Conservation (phyloP, 306 rosid genomes). For the Malus sylvestris region DNA sequence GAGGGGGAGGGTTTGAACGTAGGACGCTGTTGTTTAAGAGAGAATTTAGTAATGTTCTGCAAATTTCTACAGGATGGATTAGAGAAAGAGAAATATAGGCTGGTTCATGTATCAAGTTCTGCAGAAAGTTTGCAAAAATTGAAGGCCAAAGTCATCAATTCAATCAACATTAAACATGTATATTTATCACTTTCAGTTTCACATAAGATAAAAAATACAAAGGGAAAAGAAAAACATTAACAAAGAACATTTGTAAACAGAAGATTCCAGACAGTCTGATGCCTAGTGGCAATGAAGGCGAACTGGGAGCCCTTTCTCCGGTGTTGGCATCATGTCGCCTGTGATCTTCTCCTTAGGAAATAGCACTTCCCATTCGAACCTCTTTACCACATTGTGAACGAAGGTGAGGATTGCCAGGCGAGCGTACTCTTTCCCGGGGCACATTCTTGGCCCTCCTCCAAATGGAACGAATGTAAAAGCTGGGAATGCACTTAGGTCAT, state of each 20-base stretch:
- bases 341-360: conserved; percentile 19
- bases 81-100: no score
- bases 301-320: conserved; percentile 29
- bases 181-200: not conserved
- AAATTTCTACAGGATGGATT: no score
- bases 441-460: conserved; percentile 39
- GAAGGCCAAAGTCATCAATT: no score
- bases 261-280: not conserved
- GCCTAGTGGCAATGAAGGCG: conserved; percentile 15
- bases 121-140: no score
- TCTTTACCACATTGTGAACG: conserved; percentile 26
- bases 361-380: conserved; percentile 26
- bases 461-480: conserved; percentile 28
- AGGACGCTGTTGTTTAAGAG: no score
- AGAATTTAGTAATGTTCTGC: no score
- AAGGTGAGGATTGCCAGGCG: conserved; percentile 27
- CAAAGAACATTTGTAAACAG: not conserved
- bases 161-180: not conserved
- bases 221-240: not conserved
- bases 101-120: no score
- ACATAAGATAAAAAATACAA: no score
- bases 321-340: conserved; percentile 38
- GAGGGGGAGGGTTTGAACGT: no score
- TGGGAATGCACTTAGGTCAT: conserved; percentile 6
- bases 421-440: conserved; percentile 36